Base-by-base conservation (phyloP, 495 filamentous ascomycete genomes). In the Annulohypoxylon moriforme region DNA sequence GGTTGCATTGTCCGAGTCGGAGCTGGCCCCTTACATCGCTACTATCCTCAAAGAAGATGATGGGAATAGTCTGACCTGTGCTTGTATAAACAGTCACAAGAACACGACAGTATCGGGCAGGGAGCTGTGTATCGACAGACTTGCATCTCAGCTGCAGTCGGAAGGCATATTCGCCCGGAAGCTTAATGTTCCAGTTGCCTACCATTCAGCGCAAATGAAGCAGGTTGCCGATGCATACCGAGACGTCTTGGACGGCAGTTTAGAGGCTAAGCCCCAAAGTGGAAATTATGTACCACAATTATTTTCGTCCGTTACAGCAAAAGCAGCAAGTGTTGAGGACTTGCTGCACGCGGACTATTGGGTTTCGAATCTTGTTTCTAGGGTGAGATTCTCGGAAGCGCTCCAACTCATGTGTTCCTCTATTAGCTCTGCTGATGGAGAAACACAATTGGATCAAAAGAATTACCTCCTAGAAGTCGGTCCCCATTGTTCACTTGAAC, bases 401-500 rank as follows among this genome's bases (percentile, higher is more conserved):
- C 22, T 60, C 14, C 10, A 59, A 42, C 33, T 24, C 4, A 59
- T 59, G 56, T 40, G 44, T 47, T 10, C 18, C 0, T 47, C 18
- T 3, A 25, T 34, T 11, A 25, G 16, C 24, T 24, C 33, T 27
- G 4, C 42, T 1, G 18, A n/a, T 27, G 14, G 16, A 2, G 5
- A 44, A 3, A 29, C 27, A 13, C 0, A 0, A 13, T 5, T 10
- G 22, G 24, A 53, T 29, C n/a, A 29, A 7, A 46, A 16, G 5
- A 22, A 24, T 1, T 42, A 66, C 13, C 40, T 88, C 1, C 60
- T 90, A 6, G 88, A 90, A 60, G 73, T 89, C 33, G 88, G 89
- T 1, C 87, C 89, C 38, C 88, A 90, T 68, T 70, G 76, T 18
- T 82, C 88, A 1, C 72, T 91, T 0, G 75, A 81, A 31, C 81